Base-by-base conservation (phyloP, 2,329 filamentous ascomycete genomes). In the Nemania abortiva region DNA sequence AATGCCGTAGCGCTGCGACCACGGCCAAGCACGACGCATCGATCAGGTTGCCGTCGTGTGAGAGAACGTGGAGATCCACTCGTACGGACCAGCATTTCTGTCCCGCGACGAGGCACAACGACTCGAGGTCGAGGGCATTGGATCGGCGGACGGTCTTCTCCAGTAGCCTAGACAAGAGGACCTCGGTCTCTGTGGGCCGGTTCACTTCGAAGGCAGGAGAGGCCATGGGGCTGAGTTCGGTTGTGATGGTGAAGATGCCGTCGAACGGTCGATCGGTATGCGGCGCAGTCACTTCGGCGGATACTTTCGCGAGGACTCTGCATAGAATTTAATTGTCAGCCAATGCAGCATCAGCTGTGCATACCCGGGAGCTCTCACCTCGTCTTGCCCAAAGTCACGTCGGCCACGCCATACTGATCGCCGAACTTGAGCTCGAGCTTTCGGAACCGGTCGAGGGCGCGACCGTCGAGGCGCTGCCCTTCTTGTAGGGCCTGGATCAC, bases 81-180 rank as follows among this genome's bases (percentile, higher is more conserved):
- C 95, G 90, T 71, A 99, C 87, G 69, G 92, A 92, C 90, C 96
- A 99, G 84, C 93, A 96, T 81, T 97, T 97, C 69, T 92, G 87
- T 7, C 93, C 95, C 11, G 96, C 94, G 31, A 98, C 86, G 24
- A 99, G 93, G 81, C 96, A 99, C 53, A 99, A 87, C 3, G 95
- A 97, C 82, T 99, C 96, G 39, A 95, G 97, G 80, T 98, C 95
- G 49, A 99, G 89, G 6, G 96, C 95, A 74, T 92, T 92, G 1
- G 95, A 97, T 69, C 96, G 91, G 50, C 96, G 94, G 69, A 98
- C 90, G 9, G 96, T 95, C 83, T 97, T 97, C 81, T 99, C 96
- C 22, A 99, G 90, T 50, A 96, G 88, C 39, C 95, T 91, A 10
- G 95, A 94, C 31, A 98, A 89, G 50, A 97, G 88, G 2, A 95